Evolutionary conservation across 306 rosid species (phyloP).

Genomic region (Ammopiptanthus mongolicus): DNA sequence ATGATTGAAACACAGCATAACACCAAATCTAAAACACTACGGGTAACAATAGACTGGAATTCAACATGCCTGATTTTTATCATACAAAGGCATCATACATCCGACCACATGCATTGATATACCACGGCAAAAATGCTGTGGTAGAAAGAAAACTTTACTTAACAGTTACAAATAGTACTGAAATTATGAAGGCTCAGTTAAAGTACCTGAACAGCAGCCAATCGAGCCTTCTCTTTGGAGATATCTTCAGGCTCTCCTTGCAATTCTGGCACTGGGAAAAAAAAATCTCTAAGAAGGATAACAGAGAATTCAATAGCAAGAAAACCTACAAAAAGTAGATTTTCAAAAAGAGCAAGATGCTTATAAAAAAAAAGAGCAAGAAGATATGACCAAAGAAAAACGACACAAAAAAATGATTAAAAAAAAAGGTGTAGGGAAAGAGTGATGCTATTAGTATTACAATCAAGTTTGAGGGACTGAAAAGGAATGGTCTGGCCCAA

Average conservation of each 20-base stretch:
- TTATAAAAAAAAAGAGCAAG: too few species aligned
- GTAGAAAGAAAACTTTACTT: not conserved
- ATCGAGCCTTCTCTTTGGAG: constrained; percentile 90
- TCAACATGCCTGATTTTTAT: too few species aligned
- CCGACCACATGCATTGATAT: not conserved
- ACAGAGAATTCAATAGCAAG: not conserved
- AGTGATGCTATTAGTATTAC: constrained; percentile 27
- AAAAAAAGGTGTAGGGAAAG: not conserved
- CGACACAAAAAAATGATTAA: not conserved
- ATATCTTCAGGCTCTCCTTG: constrained; percentile 98
- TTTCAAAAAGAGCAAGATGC: not conserved
- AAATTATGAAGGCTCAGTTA: not conserved
- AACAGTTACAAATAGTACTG: not conserved
- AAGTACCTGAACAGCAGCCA: constrained; percentile 82
- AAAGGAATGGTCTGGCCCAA: constrained; percentile 85
- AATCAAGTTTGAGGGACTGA: constrained; percentile 83
- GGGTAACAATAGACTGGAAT: too few species aligned
- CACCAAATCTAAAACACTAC: not conserved
- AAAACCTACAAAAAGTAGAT: not conserved
- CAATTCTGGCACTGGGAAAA: constrained; percentile 76
- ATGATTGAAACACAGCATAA: not conserved
- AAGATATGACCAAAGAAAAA: not conserved
- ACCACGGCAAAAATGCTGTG: not conserved
- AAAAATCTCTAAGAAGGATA: not conserved
- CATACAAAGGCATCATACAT: not conserved